Conservation (phyloP, 2,329 filamentous ascomycete genomes). For the Talaromyces sp. region DNA sequence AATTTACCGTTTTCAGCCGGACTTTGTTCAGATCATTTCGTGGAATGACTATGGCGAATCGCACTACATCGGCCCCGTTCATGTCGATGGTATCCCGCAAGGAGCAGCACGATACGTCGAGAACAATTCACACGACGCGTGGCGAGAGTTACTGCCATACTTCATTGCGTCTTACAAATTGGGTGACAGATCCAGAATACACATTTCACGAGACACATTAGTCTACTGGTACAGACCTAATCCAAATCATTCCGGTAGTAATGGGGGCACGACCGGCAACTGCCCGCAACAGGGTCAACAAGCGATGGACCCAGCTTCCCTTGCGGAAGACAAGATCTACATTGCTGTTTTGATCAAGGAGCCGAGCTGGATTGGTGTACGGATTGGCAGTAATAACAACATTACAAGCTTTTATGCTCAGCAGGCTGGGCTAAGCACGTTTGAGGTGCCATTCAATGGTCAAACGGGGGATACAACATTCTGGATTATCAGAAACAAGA, state of each 20-base stretch:
- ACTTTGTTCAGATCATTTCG: slow-evolving; percentile 55
- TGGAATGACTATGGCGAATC: slow-evolving; percentile 64
- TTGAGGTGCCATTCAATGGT: slow-evolving; percentile 32
- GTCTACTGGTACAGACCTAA: slow-evolving; percentile 37
- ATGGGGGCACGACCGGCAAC: slow-evolving; percentile 35
- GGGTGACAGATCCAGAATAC: slow-evolving; percentile 21
- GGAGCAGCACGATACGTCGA: slow-evolving; percentile 42
- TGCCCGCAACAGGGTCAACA: slow-evolving; percentile 30
- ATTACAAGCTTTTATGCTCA: slow-evolving; percentile 24
- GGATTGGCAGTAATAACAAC: slow-evolving; percentile 26
- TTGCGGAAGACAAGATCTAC: slow-evolving; percentile 35
- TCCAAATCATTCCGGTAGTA: slow-evolving; percentile 28
- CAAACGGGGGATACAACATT: slow-evolving; percentile 30
- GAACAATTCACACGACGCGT: slow-evolving; percentile 32
- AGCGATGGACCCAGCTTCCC: slow-evolving; percentile 24
- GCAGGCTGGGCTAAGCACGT: slow-evolving; percentile 29
- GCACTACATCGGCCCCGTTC: slow-evolving; percentile 55
- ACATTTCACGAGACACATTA: slow-evolving; percentile 26
- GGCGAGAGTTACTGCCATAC: slow-evolving; percentile 34
- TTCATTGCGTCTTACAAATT: slow-evolving; percentile 37
- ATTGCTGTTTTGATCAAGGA: slow-evolving; percentile 26
- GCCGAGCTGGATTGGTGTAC: slow-evolving; percentile 29
- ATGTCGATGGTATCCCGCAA: slow-evolving; percentile 44
- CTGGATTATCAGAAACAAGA: slow-evolving; percentile 25
- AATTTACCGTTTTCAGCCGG: slow-evolving; percentile 49